Base-by-base conservation (phyloP, 75 land plant genomes). In the Cunninghamia lanceolata region DNA sequence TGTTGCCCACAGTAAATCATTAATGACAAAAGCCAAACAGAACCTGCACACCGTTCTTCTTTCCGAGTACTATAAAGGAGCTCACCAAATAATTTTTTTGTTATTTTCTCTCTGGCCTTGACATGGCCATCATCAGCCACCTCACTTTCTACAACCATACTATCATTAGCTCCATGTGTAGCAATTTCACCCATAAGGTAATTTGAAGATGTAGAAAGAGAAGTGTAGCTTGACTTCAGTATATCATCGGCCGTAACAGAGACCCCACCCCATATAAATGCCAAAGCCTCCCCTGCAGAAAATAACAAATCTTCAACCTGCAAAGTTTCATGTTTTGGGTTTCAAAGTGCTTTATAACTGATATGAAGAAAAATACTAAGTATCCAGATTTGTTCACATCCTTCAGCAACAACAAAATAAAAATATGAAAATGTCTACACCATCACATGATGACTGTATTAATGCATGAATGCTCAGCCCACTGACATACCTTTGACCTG, bases 221-320 rank as follows among this genome's bases (percentile, higher is more conserved):
- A 97, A 71, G 88, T 88, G 89, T 93, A 98, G 83, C 94, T 93
- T 46, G 99, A 92, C 89, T 92, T 94, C 42, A 98, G 94, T 88
- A 98, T 97, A 82, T 86, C 82, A 89, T 98, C 96, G 87, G 95
- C 94, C 25, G 95, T 93, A 17, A 95, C 89, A 81, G 94, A 93
- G 35, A 98, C 91, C n/a, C 91, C 94, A 66, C 99, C 99, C 99
- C 99, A 98, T 42, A 98, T 89, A 89, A 98, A 98, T 25, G 99
- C 94, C 46, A 98, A 85, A 80, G 97, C 99, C 82, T 98, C 99
- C 38, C 99, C 99, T 86, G 93, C 94, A 88, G 94, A 95, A 91
- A 98, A 95, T 14, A 95, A 87, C 56, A 93, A 85, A 83, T 96
- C 98, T 85, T 96, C 98, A 85, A 94, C 96, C 98, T 96, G 92